Evolutionary conservation across 2,329 filamentous ascomycete genomes (phyloP), one percentile per base, ranked within the genome.

Genomic region (Anisogramma anomala): DNA sequence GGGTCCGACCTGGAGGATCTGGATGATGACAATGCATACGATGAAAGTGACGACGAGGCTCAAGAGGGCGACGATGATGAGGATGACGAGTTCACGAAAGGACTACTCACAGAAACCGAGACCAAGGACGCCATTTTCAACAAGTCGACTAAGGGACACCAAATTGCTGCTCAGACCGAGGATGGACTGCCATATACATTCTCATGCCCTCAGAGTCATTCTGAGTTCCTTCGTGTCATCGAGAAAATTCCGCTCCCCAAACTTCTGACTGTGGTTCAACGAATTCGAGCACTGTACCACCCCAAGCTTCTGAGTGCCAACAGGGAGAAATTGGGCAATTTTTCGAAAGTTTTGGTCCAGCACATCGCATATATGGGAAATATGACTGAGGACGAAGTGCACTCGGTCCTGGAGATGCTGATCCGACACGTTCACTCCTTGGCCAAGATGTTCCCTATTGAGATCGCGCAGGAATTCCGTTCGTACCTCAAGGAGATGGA

Each of bases 341-440:
- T 89, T 55, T 69, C 80, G 4, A 64, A 66, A 25, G 69, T 72
- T 5, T 67, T 89, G 9, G 72, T 88, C 18, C 76, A 82, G 46
- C 74, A 75, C 51, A 56, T 81, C 31, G 64, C 65, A 3, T 64
- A 70, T 43, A 60, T 72, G 13, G 69, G 68, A 39, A 62, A 64
- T 48, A 55, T 59, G 28, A 51, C 60, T 11, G 53, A 58, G 33
- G 70, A 77, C 3, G 40, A 31, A 23, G 69, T 79, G 1, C 83
- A 91, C 50, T 59, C 70, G 1, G 69, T 84, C 2, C 58, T 93
- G 13, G 91, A 98, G 59, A 82, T 74, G 39, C 61, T 95, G 11
- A 79, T 89, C 44, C 83, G 91, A 35, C 91, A 98, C 60, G 71
- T 94, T 18, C 93, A 98, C 62, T 96, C 89, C 2, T 69, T 98